Evolutionary conservation across 768 basidiomycete species (phyloP), one percentile per base, ranked within the genome.

Genomic region (Boletus rufocinnamomeus): DNA sequence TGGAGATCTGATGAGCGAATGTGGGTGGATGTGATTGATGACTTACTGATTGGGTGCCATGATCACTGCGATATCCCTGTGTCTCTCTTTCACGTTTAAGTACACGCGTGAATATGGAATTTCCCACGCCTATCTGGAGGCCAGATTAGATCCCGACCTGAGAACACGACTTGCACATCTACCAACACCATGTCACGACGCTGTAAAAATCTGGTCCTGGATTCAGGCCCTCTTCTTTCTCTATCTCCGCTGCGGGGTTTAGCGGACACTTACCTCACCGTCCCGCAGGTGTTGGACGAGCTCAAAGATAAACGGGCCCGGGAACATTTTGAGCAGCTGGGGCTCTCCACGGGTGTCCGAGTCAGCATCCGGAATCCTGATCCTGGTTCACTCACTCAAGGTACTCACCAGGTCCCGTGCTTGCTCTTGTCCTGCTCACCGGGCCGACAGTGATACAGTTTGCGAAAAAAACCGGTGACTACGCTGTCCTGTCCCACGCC

Each of bases 401-500:
- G 87, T 87, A 56, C 49, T 81, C 69, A 14, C 25, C 9, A 59
- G 7, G 30, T 47, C 28, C 28, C 37, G 27, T 51, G 30, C 48
- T 63, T 28, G 10, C 27, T 35, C 56, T 58, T 54, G 8, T 60
- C 34, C 54, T 61, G 52, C 59, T 70, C 58, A 67, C 27, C 32
- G 45, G 54, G 3, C 51, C 58, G 60, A 44, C 69, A 98, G 97
- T 96, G 5, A 91, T 90, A 55, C 88, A 89, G 60, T 88, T 86
- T 74, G 93, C 97, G 4, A 96, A 94, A 79, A 92, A 92, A 79
- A 96, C 96, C 0, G 97, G 97, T 70, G 97, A 99, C 74, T 95
- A 94, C 70, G 79, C 91, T 44, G 95, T 94, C 48, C 80, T 99
- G 40, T 97, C 94, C 16, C 84, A 88, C 72, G 82, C 95, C 16